Evolutionary conservation across 2,329 filamentous ascomycete genomes (phyloP).

Genomic region (Colletotrichum lupini): DNA sequence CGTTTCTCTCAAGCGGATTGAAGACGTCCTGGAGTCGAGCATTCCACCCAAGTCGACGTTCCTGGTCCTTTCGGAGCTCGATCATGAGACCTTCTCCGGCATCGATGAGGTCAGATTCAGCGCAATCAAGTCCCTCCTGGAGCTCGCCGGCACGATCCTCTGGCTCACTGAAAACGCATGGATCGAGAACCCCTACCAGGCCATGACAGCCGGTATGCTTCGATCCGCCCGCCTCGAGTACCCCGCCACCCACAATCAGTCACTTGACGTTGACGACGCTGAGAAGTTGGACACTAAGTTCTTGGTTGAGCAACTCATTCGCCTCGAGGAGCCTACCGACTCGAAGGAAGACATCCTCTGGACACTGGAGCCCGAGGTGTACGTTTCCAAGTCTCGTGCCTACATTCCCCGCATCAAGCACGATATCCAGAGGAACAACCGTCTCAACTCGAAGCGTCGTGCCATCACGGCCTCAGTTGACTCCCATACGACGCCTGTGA

Average conservation of each 20-base stretch:
- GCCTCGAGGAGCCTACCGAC: not conserved
- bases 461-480: not conserved
- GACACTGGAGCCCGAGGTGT: constrained; percentile 13
- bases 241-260: constrained; percentile 11
- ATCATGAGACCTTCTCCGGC: constrained; percentile 42
- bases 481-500: not conserved
- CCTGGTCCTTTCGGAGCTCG: constrained; percentile 28
- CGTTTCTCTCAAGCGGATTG: not conserved
- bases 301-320: not conserved
- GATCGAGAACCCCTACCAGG: constrained; percentile 32
- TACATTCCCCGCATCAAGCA: constrained; percentile 23
- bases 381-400: not conserved
- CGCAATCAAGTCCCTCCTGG: constrained; percentile 5
- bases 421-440: constrained; percentile 11
- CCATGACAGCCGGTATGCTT: constrained; percentile 33
- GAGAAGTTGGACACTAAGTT: not conserved
- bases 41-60: not conserved
- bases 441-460: constrained; percentile 14
- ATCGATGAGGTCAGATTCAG: constrained; percentile 31
- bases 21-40: not conserved
- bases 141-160: constrained; percentile 29
- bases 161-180: constrained; percentile 39
- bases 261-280: constrained; percentile 19
- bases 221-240: constrained; percentile 25
- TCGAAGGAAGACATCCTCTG: not conserved